Base-by-base conservation (phyloP, 2,329 filamentous ascomycete species). In the Cadophora gregata region DNA sequence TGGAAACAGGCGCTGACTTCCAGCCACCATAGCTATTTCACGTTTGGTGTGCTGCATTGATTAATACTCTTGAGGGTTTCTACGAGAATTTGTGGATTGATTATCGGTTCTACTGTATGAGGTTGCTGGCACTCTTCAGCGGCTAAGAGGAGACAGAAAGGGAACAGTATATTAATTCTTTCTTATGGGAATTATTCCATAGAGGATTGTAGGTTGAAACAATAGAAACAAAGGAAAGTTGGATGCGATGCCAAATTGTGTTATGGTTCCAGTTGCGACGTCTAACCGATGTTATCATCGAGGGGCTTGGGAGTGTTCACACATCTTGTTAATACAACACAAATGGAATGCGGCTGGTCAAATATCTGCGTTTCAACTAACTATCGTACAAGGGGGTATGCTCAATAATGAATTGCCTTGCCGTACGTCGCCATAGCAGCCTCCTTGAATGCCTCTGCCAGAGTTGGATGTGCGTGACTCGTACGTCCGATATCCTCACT, bases 381-480 rank as follows among this genome's bases (percentile, higher is more conserved):
- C 65, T 66, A 74, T 76, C 70, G 70, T 76, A 76, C 75, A 76
- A 61, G 25, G 31, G 59, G 63, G 55, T 68, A 65, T 65, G 48
- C 73, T 81, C 92, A 99, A 82, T 91, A 97, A 85, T 99, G 96
- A 80, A 99, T 97, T 73, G 96, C 90, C 85, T 97, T 96, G 77
- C 90, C 88, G 84, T 97, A 93, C 60, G 95, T 97, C 70, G 93
- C 92, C 96, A 99, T 98, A 74, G 96, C 96, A 77, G 96, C 96
- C 88, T 99, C 96, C 87, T 99, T 99, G 88, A 99, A 98, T 53
- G 96, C 96, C 85, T 99, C 96, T 27, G 95, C 90, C 68, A 99
- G 69, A 36, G 75, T 77, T 65, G 96, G 96, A 83, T 99, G 96
- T 64, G 96, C 96, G 82, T 99, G 96, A 82, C 93, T 96, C 71